Percentiles rank a stretch among this genome's conserved stretches.
Conservation (phyloP, 208 protist genomes). For the Vickermania ingenoplastis region DNA sequence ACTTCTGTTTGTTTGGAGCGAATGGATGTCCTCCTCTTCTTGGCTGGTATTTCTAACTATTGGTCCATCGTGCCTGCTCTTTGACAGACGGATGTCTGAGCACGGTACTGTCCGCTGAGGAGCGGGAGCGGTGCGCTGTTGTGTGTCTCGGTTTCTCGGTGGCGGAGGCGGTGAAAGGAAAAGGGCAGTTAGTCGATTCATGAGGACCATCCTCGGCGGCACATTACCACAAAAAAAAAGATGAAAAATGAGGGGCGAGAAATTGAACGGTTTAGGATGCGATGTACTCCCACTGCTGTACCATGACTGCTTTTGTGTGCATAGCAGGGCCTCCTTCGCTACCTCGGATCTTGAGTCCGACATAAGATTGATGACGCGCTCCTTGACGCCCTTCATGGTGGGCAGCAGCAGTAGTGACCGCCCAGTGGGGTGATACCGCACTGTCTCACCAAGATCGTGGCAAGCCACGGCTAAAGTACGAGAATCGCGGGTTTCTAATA, state of each 20-base stretch:
- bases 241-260: constrained; percentile 6
- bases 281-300: constrained; percentile 90
- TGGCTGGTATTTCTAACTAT: no score
- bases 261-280: no score
- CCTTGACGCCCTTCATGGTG: constrained; percentile 72
- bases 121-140: no score
- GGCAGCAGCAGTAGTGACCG: constrained; percentile 60
- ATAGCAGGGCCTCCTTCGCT: constrained; percentile 83
- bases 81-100: no score
- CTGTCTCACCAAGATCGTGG: constrained; percentile 89
- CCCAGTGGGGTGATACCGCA: constrained; percentile 87
- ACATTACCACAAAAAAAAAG: constrained; percentile 8
- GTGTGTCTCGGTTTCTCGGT: no score
- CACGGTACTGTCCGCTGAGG: no score
- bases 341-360: constrained; percentile 64
- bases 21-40: no score
- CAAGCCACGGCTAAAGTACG: constrained; percentile 78
- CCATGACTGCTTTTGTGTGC: constrained; percentile 92
- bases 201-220: no score
- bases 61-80: no score
- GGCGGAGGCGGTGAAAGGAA: no score
- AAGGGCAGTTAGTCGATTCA: no score
- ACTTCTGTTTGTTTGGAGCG: no score
- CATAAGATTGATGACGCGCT: constrained; percentile 80
- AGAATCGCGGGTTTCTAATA: constrained; percentile 52